phyloP scores from a whole-genome alignment of 2,329 filamentous ascomycete genomes.

The Ciborinia camelliae region DNA sequence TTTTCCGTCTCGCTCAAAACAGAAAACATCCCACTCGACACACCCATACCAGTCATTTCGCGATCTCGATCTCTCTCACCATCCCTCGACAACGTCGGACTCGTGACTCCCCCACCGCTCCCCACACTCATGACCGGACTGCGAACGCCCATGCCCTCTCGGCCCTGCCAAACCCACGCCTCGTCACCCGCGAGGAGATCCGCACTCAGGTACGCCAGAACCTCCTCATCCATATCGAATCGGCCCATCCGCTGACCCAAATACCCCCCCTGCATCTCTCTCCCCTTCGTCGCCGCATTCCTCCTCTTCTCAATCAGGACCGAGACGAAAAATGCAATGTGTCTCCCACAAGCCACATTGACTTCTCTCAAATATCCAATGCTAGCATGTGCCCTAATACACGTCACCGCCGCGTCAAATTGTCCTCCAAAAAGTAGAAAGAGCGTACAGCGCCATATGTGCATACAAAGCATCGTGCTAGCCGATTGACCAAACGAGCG shows the following conservation, averaged over 20 bases:
- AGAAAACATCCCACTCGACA: background rate
- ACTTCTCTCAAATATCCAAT: slow-evolving; percentile 70
- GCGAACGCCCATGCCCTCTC: slow-evolving; percentile 46
- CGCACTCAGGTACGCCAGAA: slow-evolving; percentile 79
- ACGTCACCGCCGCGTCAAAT: slow-evolving; percentile 67
- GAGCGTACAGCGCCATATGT: slow-evolving; percentile 83
- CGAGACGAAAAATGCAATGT: slow-evolving; percentile 76
- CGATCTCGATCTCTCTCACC: slow-evolving; percentile 38
- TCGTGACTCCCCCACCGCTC: slow-evolving; percentile 7
- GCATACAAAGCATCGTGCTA: slow-evolving; percentile 72
- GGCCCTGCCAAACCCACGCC: slow-evolving; percentile 78
- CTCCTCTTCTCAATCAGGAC: slow-evolving; percentile 55
- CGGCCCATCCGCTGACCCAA: slow-evolving; percentile 12
- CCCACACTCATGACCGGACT: slow-evolving; percentile 22
- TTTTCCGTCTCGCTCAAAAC: slow-evolving; percentile 54
- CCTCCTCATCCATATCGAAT: slow-evolving; percentile 66
- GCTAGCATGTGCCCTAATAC: slow-evolving; percentile 66
- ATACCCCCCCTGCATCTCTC: slow-evolving; percentile 17
- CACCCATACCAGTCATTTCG: background rate
- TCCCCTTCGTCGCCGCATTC: slow-evolving; percentile 35
- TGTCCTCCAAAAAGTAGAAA: slow-evolving; percentile 74
- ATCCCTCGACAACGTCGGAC: slow-evolving; percentile 29
- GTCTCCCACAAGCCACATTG: slow-evolving; percentile 75
- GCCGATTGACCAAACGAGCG: slow-evolving; percentile 39
- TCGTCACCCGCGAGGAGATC: slow-evolving; percentile 81